Conservation (phyloP, 768 basidiomycete genomes). For the Suillus spraguei region DNA sequence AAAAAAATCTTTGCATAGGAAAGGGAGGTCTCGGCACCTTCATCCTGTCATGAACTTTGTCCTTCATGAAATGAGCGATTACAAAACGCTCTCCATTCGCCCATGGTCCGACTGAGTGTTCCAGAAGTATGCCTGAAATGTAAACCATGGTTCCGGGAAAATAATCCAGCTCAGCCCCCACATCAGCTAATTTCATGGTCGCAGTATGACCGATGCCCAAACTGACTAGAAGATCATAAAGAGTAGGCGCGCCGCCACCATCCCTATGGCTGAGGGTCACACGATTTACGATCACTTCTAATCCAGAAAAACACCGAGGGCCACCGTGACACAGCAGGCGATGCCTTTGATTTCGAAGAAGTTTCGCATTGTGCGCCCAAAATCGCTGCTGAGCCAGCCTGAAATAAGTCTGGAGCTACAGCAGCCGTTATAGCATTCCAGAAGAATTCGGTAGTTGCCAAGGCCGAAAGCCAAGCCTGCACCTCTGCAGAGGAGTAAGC, state of each 20-base stretch:
- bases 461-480: neutral
- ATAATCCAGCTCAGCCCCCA: slow-evolving; percentile 3
- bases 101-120: slow-evolving; percentile 1
- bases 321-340: neutral
- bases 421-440: neutral
- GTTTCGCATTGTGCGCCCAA: neutral
- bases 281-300: slow-evolving; percentile 7
- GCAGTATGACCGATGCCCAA: neutral
- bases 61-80: slow-evolving; percentile 3
- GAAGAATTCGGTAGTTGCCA: neutral
- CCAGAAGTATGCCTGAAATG: slow-evolving; percentile 1
- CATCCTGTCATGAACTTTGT: neutral
- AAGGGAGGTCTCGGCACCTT: neutral
- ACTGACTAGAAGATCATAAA: slow-evolving; percentile 12
- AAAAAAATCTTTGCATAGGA: neutral
- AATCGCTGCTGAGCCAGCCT: neutral
- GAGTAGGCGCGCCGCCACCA: neutral
- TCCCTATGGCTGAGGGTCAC: neutral
- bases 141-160: slow-evolving; percentile 8
- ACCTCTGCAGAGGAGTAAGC: neutral
- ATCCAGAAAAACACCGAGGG: neutral
- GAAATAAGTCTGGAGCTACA: neutral
- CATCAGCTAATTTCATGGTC: neutral
- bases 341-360: neutral
- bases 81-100: neutral